Conservation (phyloP, 805 yeast species). For the Myxozyma neotropica region DNA sequence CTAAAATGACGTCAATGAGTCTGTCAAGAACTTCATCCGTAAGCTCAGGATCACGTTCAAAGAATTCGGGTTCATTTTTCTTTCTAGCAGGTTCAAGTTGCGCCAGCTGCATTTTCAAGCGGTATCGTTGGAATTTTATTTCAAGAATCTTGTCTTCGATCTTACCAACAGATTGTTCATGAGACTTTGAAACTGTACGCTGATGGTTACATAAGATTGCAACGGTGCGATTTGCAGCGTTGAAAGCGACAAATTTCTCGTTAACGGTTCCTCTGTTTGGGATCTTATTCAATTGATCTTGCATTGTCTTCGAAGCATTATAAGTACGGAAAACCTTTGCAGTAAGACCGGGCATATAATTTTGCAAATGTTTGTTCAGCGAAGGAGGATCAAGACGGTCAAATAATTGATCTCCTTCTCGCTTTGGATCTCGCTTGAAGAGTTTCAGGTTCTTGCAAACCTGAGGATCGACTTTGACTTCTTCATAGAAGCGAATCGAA, state of each 20-base stretch:
- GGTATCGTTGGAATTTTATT: slow-evolving; percentile 78
- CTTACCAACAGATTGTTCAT: slow-evolving; percentile 77
- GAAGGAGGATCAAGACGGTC: slow-evolving; percentile 84
- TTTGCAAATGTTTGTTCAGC: slow-evolving; percentile 83
- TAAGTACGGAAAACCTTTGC: slow-evolving; percentile 98
- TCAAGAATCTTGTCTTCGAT: slow-evolving; percentile 78
- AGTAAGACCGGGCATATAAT: slow-evolving; percentile 88
- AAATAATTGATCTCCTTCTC: slow-evolving; percentile 88
- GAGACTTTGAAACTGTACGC: slow-evolving; percentile 84
- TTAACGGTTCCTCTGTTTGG: slow-evolving; percentile 84
- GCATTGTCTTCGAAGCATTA: slow-evolving; percentile 96
- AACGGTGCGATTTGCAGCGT: slow-evolving; percentile 94
- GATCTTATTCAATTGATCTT: slow-evolving; percentile 84
- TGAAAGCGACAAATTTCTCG: slow-evolving; percentile 82
- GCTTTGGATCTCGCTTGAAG: slow-evolving; percentile 86
- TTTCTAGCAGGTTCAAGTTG: slow-evolving; percentile 58
- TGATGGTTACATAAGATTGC: slow-evolving; percentile 97
- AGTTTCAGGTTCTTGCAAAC: slow-evolving; percentile 86
- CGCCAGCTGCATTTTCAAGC: slow-evolving; percentile 70
- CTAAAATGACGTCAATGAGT: slow-evolving; percentile 59
- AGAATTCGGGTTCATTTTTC: slow-evolving; percentile 58
- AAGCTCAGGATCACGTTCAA: slow-evolving; percentile 68
- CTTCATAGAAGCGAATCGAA: slow-evolving; percentile 87
- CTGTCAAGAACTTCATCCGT: slow-evolving; percentile 62
- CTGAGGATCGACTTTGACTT: slow-evolving; percentile 88